Evolutionary conservation across 306 rosid genomes (phyloP).

Genomic region (Acacia melanoxylon): DNA sequence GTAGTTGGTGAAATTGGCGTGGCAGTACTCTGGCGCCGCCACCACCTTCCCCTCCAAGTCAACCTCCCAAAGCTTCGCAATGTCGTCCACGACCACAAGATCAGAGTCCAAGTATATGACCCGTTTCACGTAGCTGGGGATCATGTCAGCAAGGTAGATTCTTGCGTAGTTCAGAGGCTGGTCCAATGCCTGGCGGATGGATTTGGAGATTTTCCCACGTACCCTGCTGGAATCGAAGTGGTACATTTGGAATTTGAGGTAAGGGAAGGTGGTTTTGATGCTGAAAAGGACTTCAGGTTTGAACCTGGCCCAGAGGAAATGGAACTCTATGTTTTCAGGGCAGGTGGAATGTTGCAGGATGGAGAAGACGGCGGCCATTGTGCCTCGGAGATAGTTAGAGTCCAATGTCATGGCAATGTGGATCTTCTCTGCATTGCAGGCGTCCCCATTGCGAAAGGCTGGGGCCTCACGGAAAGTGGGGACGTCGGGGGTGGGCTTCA

Average conservation of each 20-base stretch:
- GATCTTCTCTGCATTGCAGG: constrained; percentile 53
- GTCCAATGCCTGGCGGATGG: constrained; percentile 78
- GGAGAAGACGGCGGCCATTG: constrained; percentile 80
- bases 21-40: constrained; percentile 88
- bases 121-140: constrained; percentile 65
- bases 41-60: constrained; percentile 72
- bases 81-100: constrained; percentile 77
- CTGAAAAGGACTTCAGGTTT: constrained; percentile 58
- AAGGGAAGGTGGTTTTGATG: constrained; percentile 80
- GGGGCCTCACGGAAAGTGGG: constrained; percentile 80
- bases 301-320: constrained; percentile 68
- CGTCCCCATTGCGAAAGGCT: constrained; percentile 55
- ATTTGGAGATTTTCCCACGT: constrained; percentile 72
- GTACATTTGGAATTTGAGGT: constrained; percentile 67
- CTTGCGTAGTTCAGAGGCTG: constrained; percentile 86
- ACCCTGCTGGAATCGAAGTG: constrained; percentile 67
- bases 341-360: constrained; percentile 74
- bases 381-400: constrained; percentile 80
- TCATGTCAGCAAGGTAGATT: constrained; percentile 67
- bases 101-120: constrained; percentile 78
- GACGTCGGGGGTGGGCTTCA: constrained; percentile 43
- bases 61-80: constrained; percentile 72
- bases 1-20: constrained; percentile 66
- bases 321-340: constrained; percentile 73
- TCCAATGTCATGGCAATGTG: constrained; percentile 86